A percentile compares a stretch with the other conserved stretches of the same genome.
Conservation (phyloP, 2,329 filamentous ascomycete genomes). For the Calonectria hawksworthii region DNA sequence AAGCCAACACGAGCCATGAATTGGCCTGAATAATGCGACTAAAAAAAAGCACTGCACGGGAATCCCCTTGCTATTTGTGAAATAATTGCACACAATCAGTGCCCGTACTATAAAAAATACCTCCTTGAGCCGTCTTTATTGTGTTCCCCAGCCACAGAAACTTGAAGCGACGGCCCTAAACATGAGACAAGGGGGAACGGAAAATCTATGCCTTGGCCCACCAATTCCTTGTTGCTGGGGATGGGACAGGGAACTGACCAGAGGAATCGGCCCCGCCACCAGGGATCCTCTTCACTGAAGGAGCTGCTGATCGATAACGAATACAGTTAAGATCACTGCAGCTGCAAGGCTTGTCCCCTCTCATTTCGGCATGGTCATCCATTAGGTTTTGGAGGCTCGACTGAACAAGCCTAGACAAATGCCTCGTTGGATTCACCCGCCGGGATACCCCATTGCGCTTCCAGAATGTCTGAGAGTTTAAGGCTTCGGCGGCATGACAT, state of each 20-base stretch:
- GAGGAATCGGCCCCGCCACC: background rate
- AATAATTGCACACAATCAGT: background rate
- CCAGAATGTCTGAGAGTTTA: background rate
- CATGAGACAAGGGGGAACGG: constrained; percentile 3
- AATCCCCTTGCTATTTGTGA: background rate
- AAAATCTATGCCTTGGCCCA: constrained; percentile 11
- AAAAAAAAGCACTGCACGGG: background rate
- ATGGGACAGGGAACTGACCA: background rate
- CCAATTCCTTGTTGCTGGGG: background rate
- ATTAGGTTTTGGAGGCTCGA: background rate
- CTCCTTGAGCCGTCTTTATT: no score
- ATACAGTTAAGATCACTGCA: background rate
- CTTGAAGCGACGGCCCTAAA: background rate
- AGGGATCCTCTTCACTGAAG: background rate
- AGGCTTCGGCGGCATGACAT: background rate
- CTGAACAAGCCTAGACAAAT: background rate
- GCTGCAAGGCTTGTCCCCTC: background rate
- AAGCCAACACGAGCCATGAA: background rate
- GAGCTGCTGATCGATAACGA: constrained; percentile 5
- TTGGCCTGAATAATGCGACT: background rate
- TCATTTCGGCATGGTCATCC: background rate
- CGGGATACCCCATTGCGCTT: background rate
- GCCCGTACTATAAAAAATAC: background rate
- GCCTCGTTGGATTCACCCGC: background rate
- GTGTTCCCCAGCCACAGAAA: background rate